Base-by-base conservation (phyloP, 2,329 filamentous ascomycete species). In the Aspergillus sp. region DNA sequence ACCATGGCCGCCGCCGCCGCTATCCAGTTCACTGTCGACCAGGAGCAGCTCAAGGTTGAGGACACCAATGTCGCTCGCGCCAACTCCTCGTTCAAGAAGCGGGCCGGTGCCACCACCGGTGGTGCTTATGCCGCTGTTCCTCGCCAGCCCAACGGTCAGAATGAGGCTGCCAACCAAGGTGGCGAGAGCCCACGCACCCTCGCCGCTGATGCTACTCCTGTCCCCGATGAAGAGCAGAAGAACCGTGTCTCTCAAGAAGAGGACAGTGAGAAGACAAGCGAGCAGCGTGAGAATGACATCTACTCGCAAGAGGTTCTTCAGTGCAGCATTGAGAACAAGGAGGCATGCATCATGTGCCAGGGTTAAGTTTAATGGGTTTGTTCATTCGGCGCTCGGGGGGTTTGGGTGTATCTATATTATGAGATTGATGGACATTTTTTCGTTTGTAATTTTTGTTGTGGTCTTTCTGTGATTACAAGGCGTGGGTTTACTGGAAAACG, bases 1-100 rank as follows among this genome's bases (percentile, higher is more conserved):
- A 98, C 93, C 38, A 93, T 95, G 83, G 93, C 93, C 51, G 93
- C 93, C 31, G 90, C 90, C 12, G 90, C 90, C 37, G 93, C 93
- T 42, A 98, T 98, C 56, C 93, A 98, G 71, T 98, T 98, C 76
- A 98, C 93, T 5, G 93, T 98, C 63, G 93, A 98, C 66, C 91
- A 98, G 71, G 88, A 95, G 71, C 87, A 88, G 44, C 83, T 98
- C 57, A 88, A 90, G 74, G 82, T 95, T 37, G 81, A 81, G 33
- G 93, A 98, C 65, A 88, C 82, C 53, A 88, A 85, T 57, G 74
- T 90, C 37, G 82, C 85, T 54, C 83, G 83, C 48, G 73, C 53
- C 33, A 82, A 52, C 73, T 73, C 43, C 31, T 67, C 74, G 4
- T 69, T 76, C 50, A 90, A 87, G 76, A 93, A 90, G 77, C 81